Percentiles rank a stretch among this genome's conserved stretches.
Conservation (phyloP, 257 asterid genomes). For the Mentha longifolia region DNA sequence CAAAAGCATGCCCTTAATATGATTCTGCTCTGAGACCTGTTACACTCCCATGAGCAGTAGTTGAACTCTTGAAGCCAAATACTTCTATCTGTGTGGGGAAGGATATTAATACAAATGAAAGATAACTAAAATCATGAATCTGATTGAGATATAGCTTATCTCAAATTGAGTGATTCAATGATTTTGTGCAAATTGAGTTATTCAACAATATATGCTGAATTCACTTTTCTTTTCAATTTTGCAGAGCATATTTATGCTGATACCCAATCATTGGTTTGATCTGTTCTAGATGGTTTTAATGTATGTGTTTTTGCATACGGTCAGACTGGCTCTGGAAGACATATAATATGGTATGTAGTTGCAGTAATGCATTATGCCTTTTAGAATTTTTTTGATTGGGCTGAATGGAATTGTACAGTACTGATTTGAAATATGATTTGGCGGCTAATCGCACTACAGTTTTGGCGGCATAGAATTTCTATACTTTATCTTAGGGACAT, state of each 20-base stretch:
- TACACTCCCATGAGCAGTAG: background rate
- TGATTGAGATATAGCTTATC: background rate
- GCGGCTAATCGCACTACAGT: background rate
- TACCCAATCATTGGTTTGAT: constrained; percentile 77
- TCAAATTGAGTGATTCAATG: constrained; percentile 5
- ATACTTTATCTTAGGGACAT: constrained; percentile 16
- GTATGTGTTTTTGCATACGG: constrained; percentile 94
- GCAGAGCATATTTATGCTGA: constrained; percentile 86
- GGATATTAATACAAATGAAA: constrained; percentile 12
- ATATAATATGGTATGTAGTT: constrained; percentile 73
- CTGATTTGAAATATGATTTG: background rate
- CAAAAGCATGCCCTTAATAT: background rate
- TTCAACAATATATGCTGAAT: too few species aligned
- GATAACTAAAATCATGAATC: background rate
- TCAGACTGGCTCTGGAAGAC: constrained; percentile 94
- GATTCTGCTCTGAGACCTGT: background rate
- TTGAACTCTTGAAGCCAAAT: background rate
- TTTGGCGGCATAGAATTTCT: constrained; percentile 8
- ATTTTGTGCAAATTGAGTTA: too few species aligned
- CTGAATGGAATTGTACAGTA: background rate
- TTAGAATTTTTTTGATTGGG: constrained; percentile 14
- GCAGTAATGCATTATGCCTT: constrained; percentile 5
- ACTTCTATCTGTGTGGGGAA: background rate
- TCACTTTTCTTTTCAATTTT: constrained; percentile 28
- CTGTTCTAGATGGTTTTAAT: constrained; percentile 88